Base-by-base conservation (phyloP, 2,329 filamentous ascomycete genomes). In the Arthrobotrys megalospora region DNA sequence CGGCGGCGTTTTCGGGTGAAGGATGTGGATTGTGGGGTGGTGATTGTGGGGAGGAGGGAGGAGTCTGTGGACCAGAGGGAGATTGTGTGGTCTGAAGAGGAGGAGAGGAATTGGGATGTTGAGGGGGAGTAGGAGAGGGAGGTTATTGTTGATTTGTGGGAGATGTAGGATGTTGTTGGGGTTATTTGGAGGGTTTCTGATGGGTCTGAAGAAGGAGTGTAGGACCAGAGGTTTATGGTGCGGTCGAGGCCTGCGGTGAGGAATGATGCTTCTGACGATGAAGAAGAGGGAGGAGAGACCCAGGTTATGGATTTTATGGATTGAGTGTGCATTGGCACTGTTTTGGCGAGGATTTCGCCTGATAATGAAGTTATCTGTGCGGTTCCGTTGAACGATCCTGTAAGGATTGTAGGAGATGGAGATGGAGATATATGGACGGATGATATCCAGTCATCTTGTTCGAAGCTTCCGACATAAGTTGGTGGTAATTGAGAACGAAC, bases 391-490 rank as follows among this genome's bases (percentile, higher is more conserved):
- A 97, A 98, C 58, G 93, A 95, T 34, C 91, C 93, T n/a, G 93
- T 96, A n/a, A 97, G 86, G 77, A 98, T 91, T 12, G 55, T 38
- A 12, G 79, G 92, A 87, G 82, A 92, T 90, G 80, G 91, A 89
- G 55, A 60, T n/a, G 48, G 48, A 1, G 92, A 92, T 11, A 88
- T 90, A 12, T 85, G 94, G 28, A 98, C 90, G 28, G 90, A 89
- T 83, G 93, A 93, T 60, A 99, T 92, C 96, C 96, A 99, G 84
- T 98, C 96, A 83, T 99, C 94, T 84, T 99, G 95, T 86, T 97
- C 91, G 84, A 97, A 99, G 83, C 92, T 96, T 11, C 94, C 92
- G 81, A 97, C 91, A 84, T 96, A 95, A 41, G 92, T 88, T 16
- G 96, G 96, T 6, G 96, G 96, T 77, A 97, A 90, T 81, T 97